Evolutionary conservation across 257 asterid species (phyloP).

Genomic region (Przewalskia tangutica): DNA sequence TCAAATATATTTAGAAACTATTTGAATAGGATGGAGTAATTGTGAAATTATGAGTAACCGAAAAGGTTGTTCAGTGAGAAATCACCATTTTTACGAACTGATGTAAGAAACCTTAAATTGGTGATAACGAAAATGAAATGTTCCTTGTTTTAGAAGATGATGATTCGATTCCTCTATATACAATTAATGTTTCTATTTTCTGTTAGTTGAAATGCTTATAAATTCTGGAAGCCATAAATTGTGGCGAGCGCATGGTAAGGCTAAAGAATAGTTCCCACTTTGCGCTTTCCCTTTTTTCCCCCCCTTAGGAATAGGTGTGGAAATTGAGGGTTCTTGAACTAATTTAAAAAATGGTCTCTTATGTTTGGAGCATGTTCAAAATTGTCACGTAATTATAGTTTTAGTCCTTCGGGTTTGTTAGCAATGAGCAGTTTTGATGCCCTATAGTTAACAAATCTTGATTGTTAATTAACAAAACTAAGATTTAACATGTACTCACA

Average conservation of each 20-base stretch:
- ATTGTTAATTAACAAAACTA: too few species aligned
- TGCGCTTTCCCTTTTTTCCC: background rate
- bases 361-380: too few species aligned
- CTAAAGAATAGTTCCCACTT: background rate
- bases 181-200: background rate
- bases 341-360: too few species aligned
- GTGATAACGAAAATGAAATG: background rate
- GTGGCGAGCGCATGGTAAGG: background rate
- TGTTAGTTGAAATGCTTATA: background rate
- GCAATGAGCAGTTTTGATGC: too few species aligned
- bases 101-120: background rate
- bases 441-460: too few species aligned
- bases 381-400: too few species aligned
- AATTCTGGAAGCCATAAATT: background rate
- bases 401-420: too few species aligned
- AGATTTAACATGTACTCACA: too few species aligned
- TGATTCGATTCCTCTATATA: background rate
- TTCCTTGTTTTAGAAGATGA: background rate
- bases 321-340: too few species aligned
- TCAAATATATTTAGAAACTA: too few species aligned
- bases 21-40: too few species aligned
- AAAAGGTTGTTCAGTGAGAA: background rate
- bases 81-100: constrained; percentile 4
- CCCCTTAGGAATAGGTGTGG: too few species aligned
- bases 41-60: background rate